phyloP scores from a whole-genome alignment of 2,329 filamentous ascomycete species.

The Talaromyces sp. region DNA sequence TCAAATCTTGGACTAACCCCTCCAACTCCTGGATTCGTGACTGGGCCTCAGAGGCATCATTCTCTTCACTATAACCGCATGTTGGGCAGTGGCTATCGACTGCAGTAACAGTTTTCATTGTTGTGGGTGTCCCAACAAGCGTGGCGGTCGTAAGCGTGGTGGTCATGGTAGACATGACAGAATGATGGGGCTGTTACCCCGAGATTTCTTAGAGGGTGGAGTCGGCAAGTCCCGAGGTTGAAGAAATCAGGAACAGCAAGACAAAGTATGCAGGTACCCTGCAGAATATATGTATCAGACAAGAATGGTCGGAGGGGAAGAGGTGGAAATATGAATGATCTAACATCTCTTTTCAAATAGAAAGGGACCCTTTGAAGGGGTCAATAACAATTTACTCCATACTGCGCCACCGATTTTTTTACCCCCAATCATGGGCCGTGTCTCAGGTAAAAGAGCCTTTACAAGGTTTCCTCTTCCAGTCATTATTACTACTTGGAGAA shows the following conservation, averaged over 20 bases:
- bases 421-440: constrained; percentile 8
- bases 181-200: constrained; percentile 31
- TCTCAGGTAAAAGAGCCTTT: constrained; percentile 8
- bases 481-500: not conserved
- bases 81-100: constrained; percentile 39
- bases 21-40: constrained; percentile 56
- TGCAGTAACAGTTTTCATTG: constrained; percentile 30
- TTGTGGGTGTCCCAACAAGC: constrained; percentile 33
- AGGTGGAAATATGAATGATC: not conserved
- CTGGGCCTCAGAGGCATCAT: constrained; percentile 37
- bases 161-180: constrained; percentile 30
- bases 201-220: constrained; percentile 8
- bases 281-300: not conserved
- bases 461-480: not conserved
- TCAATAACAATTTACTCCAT: constrained; percentile 17
- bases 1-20: constrained; percentile 56
- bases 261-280: not conserved
- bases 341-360: constrained; percentile 6
- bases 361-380: constrained; percentile 17
- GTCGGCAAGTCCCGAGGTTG: not conserved
- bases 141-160: constrained; percentile 33
- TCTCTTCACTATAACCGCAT: constrained; percentile 39
- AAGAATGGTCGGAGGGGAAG: not conserved
- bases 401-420: constrained; percentile 22
- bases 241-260: not conserved